phyloP scores from a whole-genome alignment of 441 rosid species.

The Populus hybrid region DNA sequence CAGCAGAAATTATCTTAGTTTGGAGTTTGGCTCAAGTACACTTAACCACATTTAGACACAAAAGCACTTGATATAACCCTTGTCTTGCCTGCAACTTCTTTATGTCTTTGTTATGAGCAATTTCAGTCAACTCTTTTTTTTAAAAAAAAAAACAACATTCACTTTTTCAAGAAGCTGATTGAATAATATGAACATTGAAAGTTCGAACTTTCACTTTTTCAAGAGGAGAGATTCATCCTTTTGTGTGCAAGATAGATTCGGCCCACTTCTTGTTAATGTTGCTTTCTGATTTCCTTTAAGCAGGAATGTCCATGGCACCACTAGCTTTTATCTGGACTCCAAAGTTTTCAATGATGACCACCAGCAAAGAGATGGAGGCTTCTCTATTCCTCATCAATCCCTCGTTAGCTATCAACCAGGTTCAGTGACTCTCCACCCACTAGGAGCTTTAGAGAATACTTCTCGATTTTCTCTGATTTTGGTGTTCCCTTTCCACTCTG shows the following conservation, averaged over 20 bases:
- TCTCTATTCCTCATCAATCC: conserved; percentile 26
- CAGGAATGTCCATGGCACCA: conserved; percentile 23
- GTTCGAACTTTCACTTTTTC: neutral
- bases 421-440: conserved; percentile 16
- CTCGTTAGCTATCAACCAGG: conserved; percentile 28
- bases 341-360: conserved; percentile 20
- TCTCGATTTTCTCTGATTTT: neutral
- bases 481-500: neutral
- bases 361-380: conserved; percentile 27
- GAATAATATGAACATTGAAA: neutral
- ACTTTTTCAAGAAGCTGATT: neutral
- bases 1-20: neutral
- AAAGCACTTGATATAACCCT: neutral
- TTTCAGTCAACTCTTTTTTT: neutral
- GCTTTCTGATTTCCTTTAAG: neutral
- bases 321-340: conserved; percentile 23
- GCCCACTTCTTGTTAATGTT: neutral
- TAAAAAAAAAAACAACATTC: too few species aligned
- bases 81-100: neutral
- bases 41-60: neutral
- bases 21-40: neutral
- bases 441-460: neutral
- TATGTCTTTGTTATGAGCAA: neutral
- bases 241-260: neutral
- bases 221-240: neutral